phyloP scores from a whole-genome alignment of 2,329 filamentous ascomycete species.

The Claviceps sp. region DNA sequence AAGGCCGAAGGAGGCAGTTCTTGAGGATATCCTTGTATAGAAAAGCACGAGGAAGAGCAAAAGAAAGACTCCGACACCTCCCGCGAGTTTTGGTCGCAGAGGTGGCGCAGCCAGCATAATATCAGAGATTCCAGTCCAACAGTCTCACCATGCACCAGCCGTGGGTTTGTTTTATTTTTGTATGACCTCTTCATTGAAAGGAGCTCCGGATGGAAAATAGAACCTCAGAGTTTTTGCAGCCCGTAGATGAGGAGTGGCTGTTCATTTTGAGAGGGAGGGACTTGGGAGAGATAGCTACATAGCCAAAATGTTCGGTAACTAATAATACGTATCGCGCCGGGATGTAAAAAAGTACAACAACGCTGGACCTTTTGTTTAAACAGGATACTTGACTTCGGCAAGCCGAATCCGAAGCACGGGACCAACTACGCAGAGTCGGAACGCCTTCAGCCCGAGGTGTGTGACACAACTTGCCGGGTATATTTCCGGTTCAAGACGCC shows the following conservation, averaged over 20 bases:
- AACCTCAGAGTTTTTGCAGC: too few relatives aligned
- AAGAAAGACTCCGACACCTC: not conserved
- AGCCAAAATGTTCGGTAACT: too few relatives aligned
- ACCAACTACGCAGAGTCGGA: not conserved
- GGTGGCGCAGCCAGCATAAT: not conserved
- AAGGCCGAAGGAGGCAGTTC: not conserved
- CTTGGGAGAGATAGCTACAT: too few relatives aligned
- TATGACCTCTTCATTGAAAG: too few relatives aligned
- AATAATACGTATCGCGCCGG: too few relatives aligned
- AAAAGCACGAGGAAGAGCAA: not conserved
- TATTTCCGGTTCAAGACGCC: not conserved
- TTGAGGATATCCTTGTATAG: not conserved
- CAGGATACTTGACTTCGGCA: not conserved
- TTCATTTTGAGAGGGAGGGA: not conserved
- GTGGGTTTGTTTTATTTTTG: not conserved
- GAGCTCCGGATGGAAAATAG: too few relatives aligned
- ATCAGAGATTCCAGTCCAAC: too few relatives aligned
- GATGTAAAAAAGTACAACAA: too few relatives aligned
- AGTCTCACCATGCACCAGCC: too few relatives aligned
- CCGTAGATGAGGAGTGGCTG: too few relatives aligned
- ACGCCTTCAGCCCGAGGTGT: not conserved
- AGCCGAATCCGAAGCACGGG: not conserved
- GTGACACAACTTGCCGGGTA: not conserved
- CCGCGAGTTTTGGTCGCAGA: not conserved
- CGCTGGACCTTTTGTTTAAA: not conserved